Evolutionary conservation across 176 grass and related monocot genomes (phyloP).

Genomic region (Puya raimondii): DNA sequence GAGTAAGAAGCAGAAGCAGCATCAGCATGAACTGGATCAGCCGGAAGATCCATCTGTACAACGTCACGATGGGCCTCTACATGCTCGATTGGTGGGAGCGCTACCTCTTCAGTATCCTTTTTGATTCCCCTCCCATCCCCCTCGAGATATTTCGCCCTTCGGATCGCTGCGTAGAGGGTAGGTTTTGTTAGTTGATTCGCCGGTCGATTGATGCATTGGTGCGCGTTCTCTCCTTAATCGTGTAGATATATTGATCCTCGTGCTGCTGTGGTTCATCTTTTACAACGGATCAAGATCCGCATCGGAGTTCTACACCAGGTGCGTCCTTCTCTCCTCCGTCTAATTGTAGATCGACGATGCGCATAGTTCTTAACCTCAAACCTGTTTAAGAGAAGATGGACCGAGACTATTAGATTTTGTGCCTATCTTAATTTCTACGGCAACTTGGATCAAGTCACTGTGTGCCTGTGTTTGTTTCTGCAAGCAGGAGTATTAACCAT

Average conservation of each 20-base stretch:
- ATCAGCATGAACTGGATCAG: slow-evolving; percentile 31
- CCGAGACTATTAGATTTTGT: too few relatives aligned
- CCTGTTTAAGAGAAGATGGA: too few relatives aligned
- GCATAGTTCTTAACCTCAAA: too few relatives aligned
- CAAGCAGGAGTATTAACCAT: too few relatives aligned
- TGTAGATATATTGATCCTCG: slow-evolving; percentile 64
- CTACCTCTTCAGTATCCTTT: slow-evolving; percentile 54
- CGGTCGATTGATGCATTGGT: not conserved
- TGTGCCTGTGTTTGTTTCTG: too few relatives aligned
- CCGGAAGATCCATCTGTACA: slow-evolving; percentile 54
- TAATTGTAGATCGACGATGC: not conserved
- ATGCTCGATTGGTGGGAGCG: slow-evolving; percentile 63
- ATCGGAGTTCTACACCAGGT: slow-evolving; percentile 48
- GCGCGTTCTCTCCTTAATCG: slow-evolving; percentile 11
- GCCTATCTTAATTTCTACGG: too few relatives aligned
- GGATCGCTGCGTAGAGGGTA: not conserved
- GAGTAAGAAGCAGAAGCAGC: slow-evolving; percentile 1
- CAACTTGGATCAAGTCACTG: too few relatives aligned
- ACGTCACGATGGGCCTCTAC: slow-evolving; percentile 55
- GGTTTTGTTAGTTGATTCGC: not conserved
- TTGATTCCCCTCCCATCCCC: not conserved
- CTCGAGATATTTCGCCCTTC: not conserved
- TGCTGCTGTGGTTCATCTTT: slow-evolving; percentile 73
- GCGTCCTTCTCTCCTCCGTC: not conserved
- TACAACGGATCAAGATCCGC: slow-evolving; percentile 62